Percentiles rank a stretch among this genome's conserved stretches.
Evolutionary conservation across 2,329 filamentous ascomycete genomes (phyloP).

Genomic region (Aspergillus japonicus): DNA sequence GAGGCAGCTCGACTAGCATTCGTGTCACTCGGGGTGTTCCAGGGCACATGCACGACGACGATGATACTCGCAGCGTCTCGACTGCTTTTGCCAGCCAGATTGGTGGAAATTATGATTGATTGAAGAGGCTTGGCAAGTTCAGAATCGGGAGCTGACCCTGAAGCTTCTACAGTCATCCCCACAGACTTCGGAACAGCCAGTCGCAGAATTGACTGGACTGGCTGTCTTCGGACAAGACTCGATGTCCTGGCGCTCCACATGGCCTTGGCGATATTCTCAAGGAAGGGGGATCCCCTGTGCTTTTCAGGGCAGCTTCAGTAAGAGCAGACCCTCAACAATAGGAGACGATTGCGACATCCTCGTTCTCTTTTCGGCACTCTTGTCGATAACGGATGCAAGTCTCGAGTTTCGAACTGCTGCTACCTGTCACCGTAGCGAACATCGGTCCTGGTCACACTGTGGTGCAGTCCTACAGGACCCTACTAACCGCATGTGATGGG

Average conservation of each 20-base stretch:
- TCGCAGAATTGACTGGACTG: conserved; percentile 17
- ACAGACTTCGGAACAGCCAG: conserved; percentile 14
- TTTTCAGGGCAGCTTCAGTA: conserved; percentile 15
- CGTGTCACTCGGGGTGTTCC: conserved; percentile 47
- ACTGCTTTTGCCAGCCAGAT: conserved; percentile 97
- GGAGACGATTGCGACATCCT: conserved; percentile 13
- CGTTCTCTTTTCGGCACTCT: conserved; percentile 9
- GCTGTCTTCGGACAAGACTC: conserved; percentile 14
- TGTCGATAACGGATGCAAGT: conserved; percentile 15
- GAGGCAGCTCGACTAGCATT: conserved; percentile 55
- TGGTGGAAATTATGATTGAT: conserved; percentile 64
- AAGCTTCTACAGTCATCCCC: conserved; percentile 15
- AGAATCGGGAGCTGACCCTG: conserved; percentile 16
- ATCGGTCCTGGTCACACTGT: conserved; percentile 8
- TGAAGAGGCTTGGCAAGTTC: conserved; percentile 7
- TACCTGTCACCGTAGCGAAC: neutral
- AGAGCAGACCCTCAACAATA: conserved; percentile 12
- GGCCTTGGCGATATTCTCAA: conserved; percentile 12
- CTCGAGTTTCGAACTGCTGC: neutral
- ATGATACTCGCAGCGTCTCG: conserved; percentile 93
- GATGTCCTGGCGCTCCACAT: conserved; percentile 15
- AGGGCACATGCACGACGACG: conserved; percentile 61
- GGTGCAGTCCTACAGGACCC: conserved; percentile 9
- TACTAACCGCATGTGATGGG: conserved; percentile 6
- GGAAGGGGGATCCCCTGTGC: conserved; percentile 15